Evolutionary conservation across 163 green algal genomes (phyloP), one percentile per base, ranked within the genome.

Genomic region (Scenedesmus sp.): DNA sequence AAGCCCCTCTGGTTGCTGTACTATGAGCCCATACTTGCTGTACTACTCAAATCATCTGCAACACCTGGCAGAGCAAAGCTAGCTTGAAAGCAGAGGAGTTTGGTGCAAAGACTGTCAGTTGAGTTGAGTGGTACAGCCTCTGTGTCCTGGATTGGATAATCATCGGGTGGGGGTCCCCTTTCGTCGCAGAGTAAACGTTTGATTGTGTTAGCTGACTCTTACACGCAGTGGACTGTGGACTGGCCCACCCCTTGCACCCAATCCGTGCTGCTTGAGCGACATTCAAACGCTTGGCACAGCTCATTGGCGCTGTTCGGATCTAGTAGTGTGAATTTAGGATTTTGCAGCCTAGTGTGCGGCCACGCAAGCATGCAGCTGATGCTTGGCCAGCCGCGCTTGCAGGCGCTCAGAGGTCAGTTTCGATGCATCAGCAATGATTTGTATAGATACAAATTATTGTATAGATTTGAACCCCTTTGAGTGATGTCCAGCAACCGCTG

Each of bases 331-430:
- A 2, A 46, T 46, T 46, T 46, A 15, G 70, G 23, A 23, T 52
- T 18, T 18, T 79, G 70, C 23, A 79, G 70, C 4, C 5, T 79
- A 52, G 70, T 79, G 70, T 79, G 70, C 46, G 23, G 70, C 70
- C 70, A 52, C 70, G 70, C 12, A 23, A 79, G 70, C 70, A 79
- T 79, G 70, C 70, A 79, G 70, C 70, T 79, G 70, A 79, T 79
- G 70, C 70, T 52, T 23, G 70, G 23, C 23, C 70, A 79, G 70
- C 70, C 70, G 70, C 70, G 70, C 70, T 18, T 79, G 70, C 70
- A 52, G 70, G 70, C 23, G 5, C 70, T 79, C 23, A 52, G 5
- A 52, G 70, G 70, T 23, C 20, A 79, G 23, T 6, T 46, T 6
- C 46, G 23, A 23, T 52, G 70, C 20, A 8, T 15, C 18, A 52